Evolutionary conservation across 164 flowering plant species (phyloP), one percentile per base, ranked within the genome.

Genomic region (Liquidambar formosana): DNA sequence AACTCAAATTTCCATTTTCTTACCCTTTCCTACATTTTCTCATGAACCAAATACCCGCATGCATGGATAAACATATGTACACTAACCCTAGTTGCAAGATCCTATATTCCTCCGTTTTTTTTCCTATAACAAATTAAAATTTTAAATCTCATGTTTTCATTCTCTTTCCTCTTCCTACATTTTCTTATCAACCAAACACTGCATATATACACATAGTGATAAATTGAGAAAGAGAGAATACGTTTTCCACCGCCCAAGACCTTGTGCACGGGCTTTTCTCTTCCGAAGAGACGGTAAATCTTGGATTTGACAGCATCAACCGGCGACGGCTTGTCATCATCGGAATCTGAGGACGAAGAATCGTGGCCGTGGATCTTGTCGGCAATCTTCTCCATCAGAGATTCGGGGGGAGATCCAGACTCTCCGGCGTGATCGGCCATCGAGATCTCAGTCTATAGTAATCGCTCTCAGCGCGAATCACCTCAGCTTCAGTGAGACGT

Each of bases 191-290:
- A 66, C 0, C 23, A 51, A 41, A 26, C 38, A 51, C 53, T 0
- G 45, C 8, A 47, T 23, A 52, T 12, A 52, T 26, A 33, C 10
- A 41, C 18, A 1, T 23, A 21, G 5, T 21, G 13, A 45, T 18
- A 63, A 0, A 46, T 22, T 47, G 53, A 48, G 26, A 52, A 27
- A 46, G 56, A 49, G 57, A 48, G 57, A 57, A 62, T 77, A 84
- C 90, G 79, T 78, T 87, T 82, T 44, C 91, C 89, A 25, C 83
- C 89, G 26, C 91, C 91, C 0, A 87, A 69, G 61, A 83, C 85
- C 62, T 80, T 75, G 71, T 87, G 89, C 26, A 85, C 74, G 52
- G 91, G 89, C 71, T 77, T 70, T 48, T 87, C 85, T 9, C 89
- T 67, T 3, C 91, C 89, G 48, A 87, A 85, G 15, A 85, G 79